Evolutionary conservation across 2,329 filamentous ascomycete species (phyloP), one percentile per base, ranked within the genome.

Genomic region (Xylariaceae sp.): DNA sequence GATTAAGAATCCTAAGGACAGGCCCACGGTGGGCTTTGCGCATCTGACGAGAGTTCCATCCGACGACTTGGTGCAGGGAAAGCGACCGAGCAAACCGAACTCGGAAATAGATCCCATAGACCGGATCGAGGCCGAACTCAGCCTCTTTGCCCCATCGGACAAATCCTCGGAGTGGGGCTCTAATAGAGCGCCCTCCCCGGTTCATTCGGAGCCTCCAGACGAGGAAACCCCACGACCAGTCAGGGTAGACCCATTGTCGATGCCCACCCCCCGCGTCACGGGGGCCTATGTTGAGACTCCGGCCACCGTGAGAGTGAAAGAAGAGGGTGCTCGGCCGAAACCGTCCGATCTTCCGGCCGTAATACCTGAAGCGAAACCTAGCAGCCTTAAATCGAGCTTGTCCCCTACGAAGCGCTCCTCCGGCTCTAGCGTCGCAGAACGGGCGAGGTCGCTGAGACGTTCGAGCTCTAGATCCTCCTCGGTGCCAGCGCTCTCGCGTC

Each of bases 251-350:
- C 67, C 68, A 9, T 42, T 70, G 23, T 63, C 63, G 19, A 68
- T 70, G 57, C 70, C 72, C 5, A 78, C 75, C 3, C 75, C 75
- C 2, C 68, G 60, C 35, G 65, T 78, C 3, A 70, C 65, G 1
- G 75, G 75, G 1, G 75, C 75, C 3, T 79, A 71, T 43, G 66
- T 78, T 8, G 73, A 78, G 39, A 78, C 75, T 2, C 74, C 75
- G 2, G 67, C 65, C 6, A 72, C 71, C 4, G 53, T 63, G 29
- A 53, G 48, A 29, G 40, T 46, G n/a, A 55, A 57, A 34, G 52
- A 52, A 29, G 51, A 54, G 27, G 37, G 44, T 18, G 34, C 40
- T n/a, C 13, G 18, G 29, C 7, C 6, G 3, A 18, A 19, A 8
- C 11, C 26, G 9, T 9, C 4, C 5, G 15, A 13, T 26, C 32